These are phyloP conservation scores for Shiraia bambusicola DNA, from an alignment of 2,329 filamentous ascomycete species.

Conservation along the genomic window DNA sequence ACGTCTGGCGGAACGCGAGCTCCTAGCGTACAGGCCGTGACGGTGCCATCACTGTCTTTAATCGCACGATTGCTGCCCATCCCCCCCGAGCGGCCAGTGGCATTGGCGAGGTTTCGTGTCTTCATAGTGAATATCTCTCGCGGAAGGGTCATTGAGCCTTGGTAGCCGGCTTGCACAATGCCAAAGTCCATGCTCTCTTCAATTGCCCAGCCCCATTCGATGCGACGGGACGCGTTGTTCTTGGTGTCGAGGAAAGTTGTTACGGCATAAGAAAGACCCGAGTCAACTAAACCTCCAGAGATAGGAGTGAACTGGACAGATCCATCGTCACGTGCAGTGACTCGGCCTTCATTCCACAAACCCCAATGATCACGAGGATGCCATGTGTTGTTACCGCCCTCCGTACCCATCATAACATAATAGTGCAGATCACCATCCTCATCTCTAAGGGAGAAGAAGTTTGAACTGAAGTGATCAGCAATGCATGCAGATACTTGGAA, in stretches of 20 bases:
- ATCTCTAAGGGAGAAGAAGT: slow-evolving; percentile 50
- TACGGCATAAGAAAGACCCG: slow-evolving; percentile 49
- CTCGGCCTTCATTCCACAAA: slow-evolving; percentile 50
- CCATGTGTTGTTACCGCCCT: slow-evolving; percentile 50
- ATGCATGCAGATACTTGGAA: too few relatives aligned
- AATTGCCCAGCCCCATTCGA: slow-evolving; percentile 51
- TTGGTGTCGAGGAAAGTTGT: slow-evolving; percentile 53
- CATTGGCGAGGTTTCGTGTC: slow-evolving; percentile 42
- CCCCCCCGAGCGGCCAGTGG: slow-evolving; percentile 34
- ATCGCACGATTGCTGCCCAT: slow-evolving; percentile 42
- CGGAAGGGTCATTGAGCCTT: slow-evolving; percentile 48
- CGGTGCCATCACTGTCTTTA: slow-evolving; percentile 42
- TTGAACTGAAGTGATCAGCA: slow-evolving; percentile 32
- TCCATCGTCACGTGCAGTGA: slow-evolving; percentile 47
- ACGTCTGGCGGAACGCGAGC: slow-evolving; percentile 49
- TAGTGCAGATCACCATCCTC: slow-evolving; percentile 48
- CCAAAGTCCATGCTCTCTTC: slow-evolving; percentile 49
- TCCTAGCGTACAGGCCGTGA: slow-evolving; percentile 49
- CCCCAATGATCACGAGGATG: slow-evolving; percentile 46
- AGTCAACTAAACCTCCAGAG: slow-evolving; percentile 49
- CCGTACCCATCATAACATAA: slow-evolving; percentile 48
- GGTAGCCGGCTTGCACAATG: slow-evolving; percentile 47
- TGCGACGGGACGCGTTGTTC: slow-evolving; percentile 45
- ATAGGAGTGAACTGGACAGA: slow-evolving; percentile 49
- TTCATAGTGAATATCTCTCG: slow-evolving; percentile 52